These are phyloP conservation scores for Colletotrichum tabaci DNA, from an alignment of 2,329 filamentous ascomycete genomes.

Conservation along the genomic window DNA sequence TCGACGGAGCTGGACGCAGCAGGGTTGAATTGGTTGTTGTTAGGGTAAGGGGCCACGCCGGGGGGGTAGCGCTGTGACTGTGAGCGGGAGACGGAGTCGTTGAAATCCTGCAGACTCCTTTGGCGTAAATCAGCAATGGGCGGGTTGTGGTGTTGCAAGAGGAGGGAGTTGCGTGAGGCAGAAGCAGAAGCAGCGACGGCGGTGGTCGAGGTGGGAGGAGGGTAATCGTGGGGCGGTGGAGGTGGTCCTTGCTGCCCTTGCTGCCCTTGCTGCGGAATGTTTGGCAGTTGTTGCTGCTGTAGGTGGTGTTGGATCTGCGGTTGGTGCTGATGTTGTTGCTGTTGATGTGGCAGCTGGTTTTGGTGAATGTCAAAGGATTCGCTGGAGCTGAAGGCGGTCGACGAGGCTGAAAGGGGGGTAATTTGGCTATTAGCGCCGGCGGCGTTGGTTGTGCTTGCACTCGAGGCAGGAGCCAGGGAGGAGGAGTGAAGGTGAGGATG, in stretches of 20 bases:
- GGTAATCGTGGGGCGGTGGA: slow-evolving; percentile 46
- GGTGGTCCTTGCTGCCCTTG: slow-evolving; percentile 51
- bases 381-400: slow-evolving; percentile 62
- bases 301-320: slow-evolving; percentile 49
- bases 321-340: slow-evolving; percentile 42
- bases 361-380: slow-evolving; percentile 59
- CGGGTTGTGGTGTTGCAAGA: slow-evolving; percentile 40
- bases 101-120: slow-evolving; percentile 60
- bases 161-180: slow-evolving; percentile 51
- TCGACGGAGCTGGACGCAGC: slow-evolving; percentile 59
- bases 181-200: slow-evolving; percentile 48
- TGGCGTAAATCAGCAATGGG: slow-evolving; percentile 54
- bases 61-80: slow-evolving; percentile 66
- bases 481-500: slow-evolving; percentile 18
- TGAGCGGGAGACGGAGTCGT: slow-evolving; percentile 64
- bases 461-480: slow-evolving; percentile 30
- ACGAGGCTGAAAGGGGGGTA: slow-evolving; percentile 63
- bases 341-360: slow-evolving; percentile 48
- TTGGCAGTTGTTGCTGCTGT: slow-evolving; percentile 49
- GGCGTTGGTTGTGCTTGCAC: slow-evolving; percentile 46
- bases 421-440: slow-evolving; percentile 46
- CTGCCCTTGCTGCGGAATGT: slow-evolving; percentile 48
- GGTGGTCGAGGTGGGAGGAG: slow-evolving; percentile 50
- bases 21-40: slow-evolving; percentile 51
- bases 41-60: slow-evolving; percentile 51